Conservation (phyloP, 176 grass and related monocot species). For the Bromus sterilis region DNA sequence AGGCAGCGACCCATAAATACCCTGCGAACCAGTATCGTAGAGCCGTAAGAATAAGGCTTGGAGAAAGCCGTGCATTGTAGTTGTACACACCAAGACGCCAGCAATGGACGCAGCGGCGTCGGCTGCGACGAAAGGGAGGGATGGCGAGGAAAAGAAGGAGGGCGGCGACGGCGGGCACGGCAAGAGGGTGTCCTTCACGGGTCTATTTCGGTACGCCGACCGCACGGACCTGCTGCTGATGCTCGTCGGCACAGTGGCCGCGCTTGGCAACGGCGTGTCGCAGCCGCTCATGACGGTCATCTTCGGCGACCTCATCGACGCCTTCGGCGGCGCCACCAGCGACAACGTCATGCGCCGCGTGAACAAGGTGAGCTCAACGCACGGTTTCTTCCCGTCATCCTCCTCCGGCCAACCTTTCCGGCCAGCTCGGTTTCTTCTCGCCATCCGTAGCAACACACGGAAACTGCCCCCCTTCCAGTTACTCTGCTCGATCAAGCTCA, state of each 20-base stretch:
- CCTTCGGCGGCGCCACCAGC: constrained; percentile 29
- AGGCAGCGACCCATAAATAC: constrained; percentile 25
- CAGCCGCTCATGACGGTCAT: constrained; percentile 58
- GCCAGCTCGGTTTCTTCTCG: background rate
- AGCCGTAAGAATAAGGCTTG: background rate
- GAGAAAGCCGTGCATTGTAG: background rate
- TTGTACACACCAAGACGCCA: background rate
- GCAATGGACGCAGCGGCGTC: constrained; percentile 15
- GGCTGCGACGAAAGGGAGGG: background rate
- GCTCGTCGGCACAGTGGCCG: constrained; percentile 28
- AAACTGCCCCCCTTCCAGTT: background rate
- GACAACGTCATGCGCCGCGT: constrained; percentile 36
- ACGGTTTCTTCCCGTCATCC: background rate
- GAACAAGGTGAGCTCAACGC: constrained; percentile 30
- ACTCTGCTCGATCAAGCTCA: background rate
- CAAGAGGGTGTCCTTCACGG: constrained; percentile 25
- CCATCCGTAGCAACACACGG: background rate
- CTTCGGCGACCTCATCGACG: constrained; percentile 55
- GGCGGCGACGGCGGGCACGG: background rate
- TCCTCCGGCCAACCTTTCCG: background rate
- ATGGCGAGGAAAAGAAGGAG: background rate
- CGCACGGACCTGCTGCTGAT: constrained; percentile 42
- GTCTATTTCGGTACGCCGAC: constrained; percentile 42
- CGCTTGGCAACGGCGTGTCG: constrained; percentile 48
- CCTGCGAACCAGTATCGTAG: background rate